Evolutionary conservation across 305 asterid genomes (phyloP), one percentile per base, ranked within the genome.

Genomic region (Andrographis paniculata): DNA sequence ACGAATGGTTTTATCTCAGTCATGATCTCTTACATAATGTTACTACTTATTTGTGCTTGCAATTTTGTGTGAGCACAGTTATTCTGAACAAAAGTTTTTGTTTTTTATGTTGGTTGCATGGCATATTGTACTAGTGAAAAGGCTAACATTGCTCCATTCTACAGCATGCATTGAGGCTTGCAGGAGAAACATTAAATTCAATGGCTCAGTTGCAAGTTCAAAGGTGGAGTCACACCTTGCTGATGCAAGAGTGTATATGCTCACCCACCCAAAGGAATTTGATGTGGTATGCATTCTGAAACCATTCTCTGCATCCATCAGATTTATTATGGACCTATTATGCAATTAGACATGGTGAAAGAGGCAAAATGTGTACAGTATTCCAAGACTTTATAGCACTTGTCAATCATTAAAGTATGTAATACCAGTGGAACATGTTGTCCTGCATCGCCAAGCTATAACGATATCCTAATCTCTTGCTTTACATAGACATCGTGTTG

Each of bases 201-300:
- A 91, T 67, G 99, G 99, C 46, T 80, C 93, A 4, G 70, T 73
- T 55, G 94, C 92, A 58, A 58, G 79, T 55, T 70, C 85, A 9
- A 91, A 83, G 80, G 98, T 91, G 80, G 98, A 86, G 60, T 83
- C 96, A 9, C 73, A 71, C 54, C 82, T 78, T 65, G 80, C 73
- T 50, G 99, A 91, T 61, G 99, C 99, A 28, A 77, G 95, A 67
- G 87, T 86, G 36, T 79, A 86, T 73, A 83, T 91, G 99, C 95
- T 86, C 59, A 77, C 89, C 44, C 96, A 91, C 69, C 89, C 99
- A 22, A 91, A 91, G 49, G 99, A 91, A 72, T 91, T 83, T 69
- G 99, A 91, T 45, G 76, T 81, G 94, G 99, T 91, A 80, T 47
- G 77, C 55, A 59, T 45, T 42, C 38, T 18, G 17, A 21, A 38